These are phyloP conservation scores for Sesbania bispinosa DNA, from an alignment of 306 rosid species.

Conservation along the genomic window DNA sequence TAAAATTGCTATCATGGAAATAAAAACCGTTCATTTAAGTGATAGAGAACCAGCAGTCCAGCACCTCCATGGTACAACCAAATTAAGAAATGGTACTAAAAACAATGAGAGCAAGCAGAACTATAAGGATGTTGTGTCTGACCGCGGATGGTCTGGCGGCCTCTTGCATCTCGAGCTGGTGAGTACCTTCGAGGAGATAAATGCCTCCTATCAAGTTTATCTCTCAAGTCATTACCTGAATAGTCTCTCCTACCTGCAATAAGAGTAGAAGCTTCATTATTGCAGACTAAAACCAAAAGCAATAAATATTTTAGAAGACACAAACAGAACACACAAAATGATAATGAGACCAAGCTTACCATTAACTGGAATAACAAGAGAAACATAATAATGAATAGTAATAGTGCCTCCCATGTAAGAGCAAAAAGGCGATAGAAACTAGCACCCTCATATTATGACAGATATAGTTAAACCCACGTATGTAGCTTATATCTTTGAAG, in stretches of 20 bases:
- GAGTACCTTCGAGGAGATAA: conserved; percentile 60
- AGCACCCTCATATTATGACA: conserved; percentile 42
- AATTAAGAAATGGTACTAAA: conserved; percentile 3
- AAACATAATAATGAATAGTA: conserved; percentile 70
- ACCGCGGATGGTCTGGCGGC: conserved; percentile 56
- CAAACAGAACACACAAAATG: conserved; percentile 23
- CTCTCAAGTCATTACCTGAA: conserved; percentile 74
- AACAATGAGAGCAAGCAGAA: conserved; percentile 20
- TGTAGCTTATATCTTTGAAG: conserved; percentile 54
- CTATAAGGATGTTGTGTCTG: conserved; percentile 27
- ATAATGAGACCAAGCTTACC: conserved; percentile 70
- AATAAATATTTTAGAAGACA: conserved; percentile 19
- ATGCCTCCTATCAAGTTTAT: conserved; percentile 68
- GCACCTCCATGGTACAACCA: not conserved
- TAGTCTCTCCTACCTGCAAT: conserved; percentile 68
- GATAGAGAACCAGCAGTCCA: conserved; percentile 14
- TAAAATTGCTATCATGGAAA: conserved; percentile 15
- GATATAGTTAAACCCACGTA: conserved; percentile 52
- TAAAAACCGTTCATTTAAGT: not conserved
- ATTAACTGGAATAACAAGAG: conserved; percentile 62
- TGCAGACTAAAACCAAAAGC: conserved; percentile 11
- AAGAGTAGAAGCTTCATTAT: conserved; percentile 27
- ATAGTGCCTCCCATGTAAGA: conserved; percentile 63
- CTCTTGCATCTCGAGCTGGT: conserved; percentile 66
- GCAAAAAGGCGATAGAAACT: conserved; percentile 53